Base-by-base conservation (phyloP, 1,139 yeast species). In the Dujonia santamariae region DNA sequence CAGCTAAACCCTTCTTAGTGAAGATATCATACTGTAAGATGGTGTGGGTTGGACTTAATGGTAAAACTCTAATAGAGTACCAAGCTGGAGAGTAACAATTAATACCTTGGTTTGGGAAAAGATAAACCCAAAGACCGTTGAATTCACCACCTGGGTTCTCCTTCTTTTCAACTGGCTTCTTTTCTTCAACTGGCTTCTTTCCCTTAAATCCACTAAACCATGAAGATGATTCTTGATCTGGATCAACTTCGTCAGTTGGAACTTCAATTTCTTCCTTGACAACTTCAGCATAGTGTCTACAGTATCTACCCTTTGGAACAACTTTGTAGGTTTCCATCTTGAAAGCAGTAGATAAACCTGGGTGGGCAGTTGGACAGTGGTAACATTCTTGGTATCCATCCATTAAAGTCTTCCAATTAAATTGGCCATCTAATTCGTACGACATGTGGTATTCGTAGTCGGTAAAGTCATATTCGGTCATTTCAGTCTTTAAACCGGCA, bases 311-410 rank as follows among this genome's bases (percentile, higher is more conserved):
- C 54, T 71, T 75, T 37, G 81, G 80, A 17, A 72, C 79, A 38
- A 77, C 82, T 43, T 75, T 72, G 52, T 77, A 77, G n/a, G 83
- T 77, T 46, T 73, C 78, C 80, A 77, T 77, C 45, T 62, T 68
- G 56, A 77, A 77, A 8, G 82, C 80, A 24, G 71, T 53, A 36
- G 67, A 65, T 40, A 77, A 60, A 7, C 81, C 81, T 3, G 81
- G 82, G 46, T 77, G 83, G 1, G 81, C 81, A 15, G 81, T 77
- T 25, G 82, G 82, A 53, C 83, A 77, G 50, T 77, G 83, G 55
- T 76, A 76, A 44, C 83, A 77, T 53, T 77, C 83, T 55, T 77
- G 80, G 54, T 77, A 77, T 3, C 83, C 83, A 48, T 77, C 83
- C 80, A 77, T 75, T 42, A 77, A 63, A 2, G 83, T 77, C 48